Evolutionary conservation across 1,284 basidiomycete genomes (phyloP), one percentile per base, ranked within the genome.

Genomic region (Entoloma clypeatum): DNA sequence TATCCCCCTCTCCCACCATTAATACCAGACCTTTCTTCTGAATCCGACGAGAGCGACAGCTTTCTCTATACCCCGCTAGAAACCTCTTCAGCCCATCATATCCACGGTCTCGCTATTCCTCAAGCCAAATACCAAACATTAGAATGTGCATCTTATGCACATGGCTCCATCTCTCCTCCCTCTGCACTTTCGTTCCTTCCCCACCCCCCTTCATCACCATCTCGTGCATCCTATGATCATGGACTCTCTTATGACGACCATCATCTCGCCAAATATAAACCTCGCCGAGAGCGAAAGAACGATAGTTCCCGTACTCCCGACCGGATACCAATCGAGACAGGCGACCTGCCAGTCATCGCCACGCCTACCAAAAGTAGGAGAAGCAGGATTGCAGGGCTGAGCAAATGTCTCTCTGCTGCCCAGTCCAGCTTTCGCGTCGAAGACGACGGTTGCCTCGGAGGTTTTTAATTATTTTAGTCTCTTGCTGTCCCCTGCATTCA

Each of bases 41-140:
- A 77, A 54, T 77, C 74, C 2, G 79, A 82, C 51, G 78, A 81
- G 59, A 75, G 72, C 46, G 77, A 81, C 56, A 69, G 67, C 28
- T 69, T 73, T 48, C 48, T 56, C n/a, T 57, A 62, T 43, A 61
- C 65, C 18, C 60, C 55, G 10, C 21, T 50, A 45, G 33, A 49
- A 22, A 46, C 41, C 31, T 36, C 40, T 34, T 27, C n/a, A n/a
- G 37, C 41, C 39, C 48, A 51, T 16, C 50, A 53, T 32, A 28
- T 54, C 17, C 49, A 55, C 31, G 58, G 58, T 7, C 59, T 60
- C 17, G 52, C 55, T 19, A 50, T 58, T 23, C 53, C 47, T 44
- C 22, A 37, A 23, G 39, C 44, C 30, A 25, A 34, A 4, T 36
- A 37, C 29, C 27, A 47, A 13, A 43, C 32, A 21, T 36, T 47